Evolutionary conservation across 176 grass and related monocot species (phyloP), one percentile per base, ranked within the genome.

Genomic region (Bromus sterilis): DNA sequence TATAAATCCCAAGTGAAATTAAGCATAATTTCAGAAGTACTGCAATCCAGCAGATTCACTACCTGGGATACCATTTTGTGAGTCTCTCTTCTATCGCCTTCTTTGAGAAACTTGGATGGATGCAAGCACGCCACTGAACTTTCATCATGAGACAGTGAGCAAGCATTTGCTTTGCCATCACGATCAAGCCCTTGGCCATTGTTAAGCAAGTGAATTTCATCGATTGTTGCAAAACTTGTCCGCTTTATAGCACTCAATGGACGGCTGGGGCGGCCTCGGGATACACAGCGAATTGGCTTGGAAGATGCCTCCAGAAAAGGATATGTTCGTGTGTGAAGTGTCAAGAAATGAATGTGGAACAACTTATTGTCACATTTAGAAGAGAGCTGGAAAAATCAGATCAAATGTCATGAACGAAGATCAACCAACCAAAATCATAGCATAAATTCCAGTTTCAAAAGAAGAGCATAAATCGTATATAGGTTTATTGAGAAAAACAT

Each of bases 321-420:
- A 85, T 94, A 91, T 86, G 75, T 93, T 82, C 62, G 83, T 21
- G 44, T 41, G 80, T 86, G 49, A 67, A 85, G 62, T 69, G 81
- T 78, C 40, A 75, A 89, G 83, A 98, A 94, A 74, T 78, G 85
- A 91, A 94, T 87, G 78, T 86, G 86, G 71, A 98, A 98, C 49
- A 98, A 75, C 92, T 93, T 91, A 77, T 98, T 93, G 83, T 98
- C 95, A n/a, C n/a, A n/a, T n/a, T n/a, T n/a, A n/a, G n/a, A n/a
- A n/a, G n/a, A n/a, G n/a, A n/a, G n/a, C n/a, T n/a, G n/a, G n/a
- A n/a, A n/a, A n/a, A n/a, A n/a, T n/a, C n/a, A n/a, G n/a, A n/a
- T n/a, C n/a, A n/a, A n/a, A n/a, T n/a, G n/a, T n/a, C n/a, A n/a
- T n/a, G n/a, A n/a, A n/a, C n/a, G n/a, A n/a, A n/a, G n/a, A n/a